Conservation (phyloP, 1,284 basidiomycete genomes). For the Rhodotorula sp. region DNA sequence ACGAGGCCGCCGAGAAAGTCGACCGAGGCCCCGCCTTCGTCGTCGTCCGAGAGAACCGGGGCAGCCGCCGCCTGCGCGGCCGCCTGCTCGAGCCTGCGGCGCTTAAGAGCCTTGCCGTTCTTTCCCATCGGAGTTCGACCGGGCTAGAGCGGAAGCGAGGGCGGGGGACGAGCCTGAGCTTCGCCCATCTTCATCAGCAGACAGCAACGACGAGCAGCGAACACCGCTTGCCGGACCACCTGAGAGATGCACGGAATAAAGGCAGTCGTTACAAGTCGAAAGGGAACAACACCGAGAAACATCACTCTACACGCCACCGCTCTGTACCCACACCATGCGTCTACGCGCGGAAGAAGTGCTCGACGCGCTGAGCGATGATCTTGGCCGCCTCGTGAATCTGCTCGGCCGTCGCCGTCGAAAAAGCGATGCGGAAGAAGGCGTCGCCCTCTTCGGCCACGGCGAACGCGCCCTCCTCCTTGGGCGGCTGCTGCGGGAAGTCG, state of each 20-base stretch:
- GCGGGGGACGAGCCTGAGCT: no score
- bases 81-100: not conserved
- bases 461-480: not conserved
- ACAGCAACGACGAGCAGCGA: no score
- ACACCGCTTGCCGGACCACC: no score
- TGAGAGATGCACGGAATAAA: no score
- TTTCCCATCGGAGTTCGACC: slow-evolving; percentile 7
- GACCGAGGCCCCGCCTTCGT: no score
- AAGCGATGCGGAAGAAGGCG: slow-evolving; percentile 66
- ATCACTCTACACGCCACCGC: no score
- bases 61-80: not conserved
- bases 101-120: slow-evolving; percentile 18
- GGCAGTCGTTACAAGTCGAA: no score
- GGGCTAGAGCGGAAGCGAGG: no score
- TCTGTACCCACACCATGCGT: no score
- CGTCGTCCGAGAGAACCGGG: not conserved
- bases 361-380: slow-evolving; percentile 52
- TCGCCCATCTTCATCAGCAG: no score
- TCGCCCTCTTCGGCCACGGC: slow-evolving; percentile 44
- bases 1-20: slow-evolving; percentile 15
- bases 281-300: no score
- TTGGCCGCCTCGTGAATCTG: slow-evolving; percentile 56
- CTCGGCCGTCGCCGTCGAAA: slow-evolving; percentile 59
- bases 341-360: slow-evolving; percentile 17
- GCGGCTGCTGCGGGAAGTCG: not conserved